Evolutionary conservation across 345 rosid species (phyloP), one percentile per base, ranked within the genome.

Genomic region (Alliaria petiolata): DNA sequence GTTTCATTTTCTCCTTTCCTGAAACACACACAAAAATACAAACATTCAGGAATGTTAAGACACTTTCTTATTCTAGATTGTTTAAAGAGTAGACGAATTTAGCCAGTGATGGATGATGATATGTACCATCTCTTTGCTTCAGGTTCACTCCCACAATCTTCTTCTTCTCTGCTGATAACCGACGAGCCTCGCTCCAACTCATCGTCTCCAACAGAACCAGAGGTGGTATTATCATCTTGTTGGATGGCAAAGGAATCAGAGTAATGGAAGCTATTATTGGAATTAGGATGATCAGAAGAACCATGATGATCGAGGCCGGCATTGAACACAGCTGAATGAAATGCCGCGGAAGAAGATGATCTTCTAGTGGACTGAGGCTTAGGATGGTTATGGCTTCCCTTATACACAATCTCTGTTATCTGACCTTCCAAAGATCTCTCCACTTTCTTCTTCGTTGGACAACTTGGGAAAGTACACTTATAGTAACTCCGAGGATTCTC

Each of bases 401-500:
- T 95, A 38, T 95, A 95, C 36, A 95, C 96, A 5, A 95, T 91
- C 78, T 95, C 97, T 19, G 99, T 95, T 1, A 95, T 80, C 54
- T 95, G 93, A 40, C 97, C 99, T 70, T 91, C 96, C 36, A 85
- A 70, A 55, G 96, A 86, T 57, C 85, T 87, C 76, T 95, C 99
- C 1, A 95, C 92, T 72, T 91, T 91, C 81, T 95, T 95, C 86
- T 91, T 95, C 11, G 95, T 91, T 10, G 96, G 95, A 45, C 97
- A 95, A 75, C 64, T 81, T 0, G 89, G 95, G 76, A 20, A 86
- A 19, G 97, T 89, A 86, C 99, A 95, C 84, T 91, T 91, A 77
- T 89, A 91, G 80, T 95, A 95, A 69, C 99, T 95, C 42, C 99
- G 81, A 3, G 97, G 99, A 62, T 91, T 91, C 67, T 95, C 99